phyloP scores from a whole-genome alignment of 179 eudicot genomes.

The Pouteria campechiana region DNA sequence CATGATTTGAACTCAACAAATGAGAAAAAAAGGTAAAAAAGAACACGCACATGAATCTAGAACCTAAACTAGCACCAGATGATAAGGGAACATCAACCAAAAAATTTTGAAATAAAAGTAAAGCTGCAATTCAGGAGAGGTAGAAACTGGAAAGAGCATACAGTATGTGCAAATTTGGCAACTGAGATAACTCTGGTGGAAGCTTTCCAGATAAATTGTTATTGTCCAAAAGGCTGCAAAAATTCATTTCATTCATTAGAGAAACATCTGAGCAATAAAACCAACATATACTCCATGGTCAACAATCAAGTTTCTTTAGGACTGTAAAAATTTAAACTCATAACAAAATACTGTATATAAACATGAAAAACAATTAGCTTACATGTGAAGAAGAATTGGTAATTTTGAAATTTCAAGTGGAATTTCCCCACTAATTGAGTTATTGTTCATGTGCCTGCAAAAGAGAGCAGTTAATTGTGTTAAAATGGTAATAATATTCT shows the following conservation, averaged over 20 bases:
- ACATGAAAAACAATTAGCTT: constrained; percentile 11
- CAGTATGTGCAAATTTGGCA: constrained; percentile 36
- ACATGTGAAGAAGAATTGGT: constrained; percentile 46
- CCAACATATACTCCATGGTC: background rate
- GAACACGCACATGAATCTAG: too few species aligned
- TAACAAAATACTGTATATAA: background rate
- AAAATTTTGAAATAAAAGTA: background rate
- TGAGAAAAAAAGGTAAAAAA: too few species aligned
- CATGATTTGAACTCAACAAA: too few species aligned
- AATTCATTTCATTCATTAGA: constrained; percentile 5
- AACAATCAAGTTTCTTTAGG: background rate
- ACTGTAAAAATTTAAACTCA: background rate
- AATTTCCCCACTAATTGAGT: constrained; percentile 47
- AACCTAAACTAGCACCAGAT: background rate
- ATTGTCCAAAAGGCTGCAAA: constrained; percentile 48
- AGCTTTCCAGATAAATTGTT: constrained; percentile 47
- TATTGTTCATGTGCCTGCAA: constrained; percentile 65
- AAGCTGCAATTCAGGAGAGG: background rate
- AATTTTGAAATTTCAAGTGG: constrained; percentile 40
- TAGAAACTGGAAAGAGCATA: constrained; percentile 7
- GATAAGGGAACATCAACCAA: background rate
- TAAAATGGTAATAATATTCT: background rate
- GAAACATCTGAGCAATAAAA: background rate
- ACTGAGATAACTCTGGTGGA: constrained; percentile 30
- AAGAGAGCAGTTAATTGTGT: background rate